Evolutionary conservation across 176 grass and related monocot species (phyloP).

Genomic region (Zoysia japonica): DNA sequence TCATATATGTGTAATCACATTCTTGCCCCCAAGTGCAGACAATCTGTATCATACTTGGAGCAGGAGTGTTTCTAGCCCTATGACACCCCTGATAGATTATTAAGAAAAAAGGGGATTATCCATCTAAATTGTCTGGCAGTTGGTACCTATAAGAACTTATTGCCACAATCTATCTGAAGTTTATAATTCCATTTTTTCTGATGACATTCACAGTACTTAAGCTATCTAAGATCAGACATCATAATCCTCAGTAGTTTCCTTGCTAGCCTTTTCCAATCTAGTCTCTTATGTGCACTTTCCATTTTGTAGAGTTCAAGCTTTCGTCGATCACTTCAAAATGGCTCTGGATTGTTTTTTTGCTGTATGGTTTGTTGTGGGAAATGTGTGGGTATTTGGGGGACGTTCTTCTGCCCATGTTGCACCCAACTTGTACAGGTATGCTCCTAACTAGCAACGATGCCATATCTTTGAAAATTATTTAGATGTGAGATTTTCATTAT

Average conservation of each 20-base stretch:
- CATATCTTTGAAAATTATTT: constrained; percentile 32
- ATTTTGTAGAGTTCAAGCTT: constrained; percentile 66
- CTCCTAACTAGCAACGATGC: constrained; percentile 28
- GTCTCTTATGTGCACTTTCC: constrained; percentile 13
- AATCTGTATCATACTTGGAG: not conserved
- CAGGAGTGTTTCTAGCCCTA: not conserved
- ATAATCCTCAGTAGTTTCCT: constrained; percentile 16
- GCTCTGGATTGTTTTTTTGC: constrained; percentile 94
- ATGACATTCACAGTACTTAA: not conserved
- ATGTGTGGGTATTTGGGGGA: constrained; percentile 94
- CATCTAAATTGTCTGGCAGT: not conserved
- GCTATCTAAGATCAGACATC: no score
- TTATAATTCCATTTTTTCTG: constrained; percentile 24
- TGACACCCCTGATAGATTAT: not conserved
- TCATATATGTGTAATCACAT: not conserved
- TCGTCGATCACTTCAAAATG: constrained; percentile 92
- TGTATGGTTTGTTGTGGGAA: constrained; percentile 98
- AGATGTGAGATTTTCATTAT: constrained; percentile 29
- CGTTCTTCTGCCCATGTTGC: constrained; percentile 73
- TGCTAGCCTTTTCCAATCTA: not conserved
- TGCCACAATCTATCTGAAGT: constrained; percentile 1
- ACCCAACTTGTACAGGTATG: constrained; percentile 83
- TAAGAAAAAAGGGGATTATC: not conserved
- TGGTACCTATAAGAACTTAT: not conserved
- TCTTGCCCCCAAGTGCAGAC: not conserved